Conservation (phyloP, 768 basidiomycete genomes). For the Tricholoma terreum region DNA sequence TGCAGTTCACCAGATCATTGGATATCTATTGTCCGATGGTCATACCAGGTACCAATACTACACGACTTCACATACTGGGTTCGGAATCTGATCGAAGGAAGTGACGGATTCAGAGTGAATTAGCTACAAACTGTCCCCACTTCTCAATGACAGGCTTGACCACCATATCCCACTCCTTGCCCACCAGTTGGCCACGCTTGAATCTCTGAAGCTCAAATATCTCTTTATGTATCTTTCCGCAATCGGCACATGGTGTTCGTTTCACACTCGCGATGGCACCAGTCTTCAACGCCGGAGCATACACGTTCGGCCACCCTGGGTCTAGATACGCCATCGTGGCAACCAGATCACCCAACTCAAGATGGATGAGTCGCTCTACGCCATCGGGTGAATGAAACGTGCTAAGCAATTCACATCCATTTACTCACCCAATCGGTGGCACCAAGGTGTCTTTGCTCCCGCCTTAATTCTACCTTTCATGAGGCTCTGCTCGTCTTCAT, state of each 20-base stretch:
- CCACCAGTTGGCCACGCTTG: conserved; percentile 48
- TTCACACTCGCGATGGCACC: conserved; percentile 13
- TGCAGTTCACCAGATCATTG: not conserved
- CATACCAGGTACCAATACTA: no score
- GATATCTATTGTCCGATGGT: no score
- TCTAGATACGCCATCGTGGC: conserved; percentile 59
- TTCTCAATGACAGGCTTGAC: conserved; percentile 75
- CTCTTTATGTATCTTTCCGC: conserved; percentile 64
- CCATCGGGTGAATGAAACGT: not conserved
- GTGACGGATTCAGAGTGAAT: not conserved
- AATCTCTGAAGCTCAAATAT: conserved; percentile 73
- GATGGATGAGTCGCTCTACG: conserved; percentile 70
- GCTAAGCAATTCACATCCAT: not conserved
- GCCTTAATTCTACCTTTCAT: conserved; percentile 65
- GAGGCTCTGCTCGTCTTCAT: conserved; percentile 41
- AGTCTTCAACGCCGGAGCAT: conserved; percentile 20
- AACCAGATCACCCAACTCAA: conserved; percentile 73
- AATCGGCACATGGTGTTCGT: conserved; percentile 36
- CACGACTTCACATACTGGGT: no score
- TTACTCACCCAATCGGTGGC: conserved; percentile 59
- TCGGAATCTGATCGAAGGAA: no score
- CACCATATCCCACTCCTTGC: conserved; percentile 70
- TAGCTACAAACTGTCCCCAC: conserved; percentile 67
- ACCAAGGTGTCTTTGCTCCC: conserved; percentile 60
- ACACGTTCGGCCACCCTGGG: conserved; percentile 37